These are phyloP conservation scores for Juncus inflexus DNA, from an alignment of 176 grass and related monocot species.

Conservation along the genomic window DNA sequence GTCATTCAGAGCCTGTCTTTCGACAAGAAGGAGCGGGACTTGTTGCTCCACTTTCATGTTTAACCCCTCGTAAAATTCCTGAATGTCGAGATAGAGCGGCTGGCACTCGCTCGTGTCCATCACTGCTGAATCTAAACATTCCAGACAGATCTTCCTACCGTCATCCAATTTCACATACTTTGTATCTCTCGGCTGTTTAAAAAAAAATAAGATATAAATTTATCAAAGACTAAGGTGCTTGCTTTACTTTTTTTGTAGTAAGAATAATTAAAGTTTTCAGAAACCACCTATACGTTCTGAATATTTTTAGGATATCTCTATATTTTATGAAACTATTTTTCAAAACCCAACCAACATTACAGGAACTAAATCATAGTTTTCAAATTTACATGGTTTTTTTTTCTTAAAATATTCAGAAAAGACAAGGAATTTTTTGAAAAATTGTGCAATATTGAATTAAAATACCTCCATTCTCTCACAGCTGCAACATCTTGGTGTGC, in stretches of 20 bases:
- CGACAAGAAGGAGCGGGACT: conserved; percentile 87
- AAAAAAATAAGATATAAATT: conserved; percentile 32
- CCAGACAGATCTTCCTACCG: conserved; percentile 85
- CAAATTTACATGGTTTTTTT: neutral
- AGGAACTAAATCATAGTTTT: conserved; percentile 3
- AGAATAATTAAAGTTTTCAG: too few relatives aligned
- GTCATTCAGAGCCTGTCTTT: conserved; percentile 96
- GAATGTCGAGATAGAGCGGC: conserved; percentile 75
- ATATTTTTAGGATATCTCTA: too few relatives aligned
- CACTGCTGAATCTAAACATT: conserved; percentile 81
- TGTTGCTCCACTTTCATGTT: conserved; percentile 97
- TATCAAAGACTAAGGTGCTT: neutral
- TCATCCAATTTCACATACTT: conserved; percentile 82
- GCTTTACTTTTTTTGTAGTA: too few relatives aligned
- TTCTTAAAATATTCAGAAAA: conserved; percentile 5
- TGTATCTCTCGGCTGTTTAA: conserved; percentile 73
- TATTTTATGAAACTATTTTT: too few relatives aligned
- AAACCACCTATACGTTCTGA: too few relatives aligned
- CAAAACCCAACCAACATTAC: neutral
- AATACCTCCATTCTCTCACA: conserved; percentile 97
- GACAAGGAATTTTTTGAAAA: neutral
- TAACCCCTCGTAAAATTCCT: conserved; percentile 89
- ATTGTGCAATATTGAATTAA: neutral
- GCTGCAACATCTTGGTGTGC: conserved; percentile 91
- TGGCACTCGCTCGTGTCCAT: conserved; percentile 92